Percentiles rank a stretch among this genome's conserved stretches.
phyloP scores from a whole-genome alignment of 768 basidiomycete species.

The Phanerochaete carnosa region DNA sequence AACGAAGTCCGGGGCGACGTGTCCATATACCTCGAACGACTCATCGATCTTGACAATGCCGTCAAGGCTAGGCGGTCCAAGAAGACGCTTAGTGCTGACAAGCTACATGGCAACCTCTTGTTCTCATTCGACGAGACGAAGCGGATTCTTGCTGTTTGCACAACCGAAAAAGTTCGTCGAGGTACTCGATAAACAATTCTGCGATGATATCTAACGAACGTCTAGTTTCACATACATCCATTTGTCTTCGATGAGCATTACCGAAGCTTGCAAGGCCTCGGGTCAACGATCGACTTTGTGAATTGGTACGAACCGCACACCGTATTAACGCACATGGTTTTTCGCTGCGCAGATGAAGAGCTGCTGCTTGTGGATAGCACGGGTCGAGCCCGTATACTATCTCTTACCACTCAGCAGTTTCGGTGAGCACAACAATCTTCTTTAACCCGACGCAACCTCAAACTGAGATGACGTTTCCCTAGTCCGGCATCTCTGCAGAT shows the following conservation, averaged over 20 bases:
- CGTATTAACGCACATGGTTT: slow-evolving; percentile 35
- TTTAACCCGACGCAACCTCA: too few species aligned
- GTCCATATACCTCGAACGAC: slow-evolving; percentile 36
- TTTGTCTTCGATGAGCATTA: slow-evolving; percentile 47
- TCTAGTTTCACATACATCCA: slow-evolving; percentile 36
- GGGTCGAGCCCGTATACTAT: slow-evolving; percentile 47
- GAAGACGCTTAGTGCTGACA: slow-evolving; percentile 39
- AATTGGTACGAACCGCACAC: slow-evolving; percentile 38
- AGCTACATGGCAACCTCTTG: slow-evolving; percentile 42
- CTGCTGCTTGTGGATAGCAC: slow-evolving; percentile 45
- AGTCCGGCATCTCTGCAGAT: slow-evolving; percentile 47
- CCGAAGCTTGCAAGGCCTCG: slow-evolving; percentile 37
- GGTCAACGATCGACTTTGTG: slow-evolving; percentile 37
- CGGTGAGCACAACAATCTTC: slow-evolving; percentile 34
- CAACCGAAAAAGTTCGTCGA: slow-evolving; percentile 38
- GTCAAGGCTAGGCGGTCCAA: slow-evolving; percentile 22
- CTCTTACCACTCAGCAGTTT: slow-evolving; percentile 50
- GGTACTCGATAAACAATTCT: too few species aligned
- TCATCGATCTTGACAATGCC: slow-evolving; percentile 29
- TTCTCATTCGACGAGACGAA: slow-evolving; percentile 52
- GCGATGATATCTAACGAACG: too few species aligned
- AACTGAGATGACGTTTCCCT: not conserved
- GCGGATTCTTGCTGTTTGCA: slow-evolving; percentile 44
- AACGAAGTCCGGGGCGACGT: slow-evolving; percentile 30
- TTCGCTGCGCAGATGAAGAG: slow-evolving; percentile 48